Evolutionary conservation across 495 filamentous ascomycete genomes (phyloP).

Genomic region (Podospora bellae-mahoneyi): DNA sequence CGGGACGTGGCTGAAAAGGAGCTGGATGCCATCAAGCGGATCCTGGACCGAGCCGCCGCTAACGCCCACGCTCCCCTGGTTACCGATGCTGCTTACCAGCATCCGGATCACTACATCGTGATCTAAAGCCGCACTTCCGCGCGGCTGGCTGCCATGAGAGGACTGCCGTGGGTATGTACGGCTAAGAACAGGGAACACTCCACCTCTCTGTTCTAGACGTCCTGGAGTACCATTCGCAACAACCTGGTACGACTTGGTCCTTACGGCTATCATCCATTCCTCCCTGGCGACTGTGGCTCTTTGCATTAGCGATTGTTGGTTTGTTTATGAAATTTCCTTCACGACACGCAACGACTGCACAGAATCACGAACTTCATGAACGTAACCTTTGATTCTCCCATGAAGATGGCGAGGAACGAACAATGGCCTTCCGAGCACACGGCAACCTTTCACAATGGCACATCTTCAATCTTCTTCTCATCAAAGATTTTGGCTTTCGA

Average conservation of each 20-base stretch:
- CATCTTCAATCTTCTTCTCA: not conserved
- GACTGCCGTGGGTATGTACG: not conserved
- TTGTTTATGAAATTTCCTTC: not conserved
- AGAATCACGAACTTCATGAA: not conserved
- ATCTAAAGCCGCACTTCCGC: not conserved
- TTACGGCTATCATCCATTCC: not conserved
- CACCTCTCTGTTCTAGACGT: not conserved
- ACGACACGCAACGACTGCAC: not conserved
- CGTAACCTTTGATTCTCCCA: not conserved
- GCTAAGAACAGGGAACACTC: not conserved
- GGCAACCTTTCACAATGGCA: not conserved
- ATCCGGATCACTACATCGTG: not conserved
- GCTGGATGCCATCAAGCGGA: constrained; percentile 38
- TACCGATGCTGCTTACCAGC: not conserved
- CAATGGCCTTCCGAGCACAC: not conserved
- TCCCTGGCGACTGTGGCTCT: not conserved
- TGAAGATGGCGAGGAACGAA: not conserved
- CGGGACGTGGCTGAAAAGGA: constrained; percentile 35
- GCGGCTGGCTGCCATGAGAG: not conserved
- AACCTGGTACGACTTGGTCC: not conserved
- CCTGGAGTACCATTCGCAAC: not conserved
- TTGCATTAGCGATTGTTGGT: constrained; percentile 3
- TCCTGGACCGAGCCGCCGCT: constrained; percentile 30
- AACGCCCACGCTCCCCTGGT: not conserved
- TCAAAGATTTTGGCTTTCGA: not conserved